Percentiles rank a stretch among this genome's conserved stretches.
These are phyloP conservation scores for Venturia carpophila DNA, from an alignment of 2,329 filamentous ascomycete species.

Conservation along the genomic window DNA sequence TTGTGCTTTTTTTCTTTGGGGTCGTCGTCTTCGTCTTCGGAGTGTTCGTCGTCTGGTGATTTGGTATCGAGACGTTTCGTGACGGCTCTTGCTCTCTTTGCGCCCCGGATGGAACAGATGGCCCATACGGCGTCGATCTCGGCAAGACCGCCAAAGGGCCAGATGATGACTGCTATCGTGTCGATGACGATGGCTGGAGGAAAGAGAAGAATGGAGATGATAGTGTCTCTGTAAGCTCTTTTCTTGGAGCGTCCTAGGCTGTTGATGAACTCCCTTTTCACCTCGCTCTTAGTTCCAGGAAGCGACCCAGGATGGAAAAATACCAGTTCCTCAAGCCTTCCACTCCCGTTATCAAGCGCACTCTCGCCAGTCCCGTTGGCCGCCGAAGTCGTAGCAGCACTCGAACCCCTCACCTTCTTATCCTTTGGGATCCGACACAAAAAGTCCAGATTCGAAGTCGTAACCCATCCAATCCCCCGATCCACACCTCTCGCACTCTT, in stretches of 20 bases:
- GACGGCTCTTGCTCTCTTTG: constrained; percentile 34
- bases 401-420: not conserved
- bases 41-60: constrained; percentile 10
- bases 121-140: constrained; percentile 33
- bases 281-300: constrained; percentile 25
- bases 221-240: constrained; percentile 35
- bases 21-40: not conserved
- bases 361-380: constrained; percentile 27
- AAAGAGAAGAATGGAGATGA: constrained; percentile 37
- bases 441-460: constrained; percentile 37
- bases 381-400: constrained; percentile 21
- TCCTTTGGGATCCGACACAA: constrained; percentile 32
- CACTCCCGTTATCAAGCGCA: constrained; percentile 28
- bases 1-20: not conserved
- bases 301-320: constrained; percentile 34
- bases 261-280: constrained; percentile 36
- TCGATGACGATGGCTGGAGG: constrained; percentile 31
- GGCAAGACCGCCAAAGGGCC: constrained; percentile 33
- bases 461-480: constrained; percentile 35
- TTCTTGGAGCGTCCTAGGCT: constrained; percentile 35
- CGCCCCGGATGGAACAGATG: constrained; percentile 39
- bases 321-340: constrained; percentile 35
- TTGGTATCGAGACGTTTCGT: constrained; percentile 31
- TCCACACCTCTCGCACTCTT: constrained; percentile 34
- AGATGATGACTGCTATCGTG: constrained; percentile 29